Evolutionary conservation across 2,329 filamentous ascomycete species (phyloP).

Genomic region (Plenodomus lindquistii): DNA sequence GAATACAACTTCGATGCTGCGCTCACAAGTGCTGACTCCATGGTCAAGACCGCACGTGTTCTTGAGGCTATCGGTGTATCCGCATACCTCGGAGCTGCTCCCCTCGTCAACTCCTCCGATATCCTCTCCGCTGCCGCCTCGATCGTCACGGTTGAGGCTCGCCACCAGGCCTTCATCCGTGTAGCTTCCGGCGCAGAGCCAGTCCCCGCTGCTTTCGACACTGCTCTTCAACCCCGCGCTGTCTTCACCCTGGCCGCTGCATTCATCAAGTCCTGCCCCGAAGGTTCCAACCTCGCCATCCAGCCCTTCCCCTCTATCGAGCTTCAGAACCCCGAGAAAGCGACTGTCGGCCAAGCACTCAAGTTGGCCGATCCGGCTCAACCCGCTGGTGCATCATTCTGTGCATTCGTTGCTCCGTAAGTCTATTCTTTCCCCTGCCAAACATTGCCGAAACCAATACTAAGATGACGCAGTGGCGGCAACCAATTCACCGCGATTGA

Average conservation of each 20-base stretch:
- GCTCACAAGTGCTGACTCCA: conserved; percentile 66
- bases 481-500: conserved; percentile 60
- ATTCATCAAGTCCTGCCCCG: conserved; percentile 73
- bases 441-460: conserved; percentile 1
- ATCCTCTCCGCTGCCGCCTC: conserved; percentile 69
- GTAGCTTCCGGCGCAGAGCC: conserved; percentile 61
- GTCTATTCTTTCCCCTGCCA: conserved; percentile 38
- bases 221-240: conserved; percentile 67
- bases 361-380: conserved; percentile 42
- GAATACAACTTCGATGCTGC: conserved; percentile 66
- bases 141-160: conserved; percentile 73
- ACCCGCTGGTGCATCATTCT: conserved; percentile 58
- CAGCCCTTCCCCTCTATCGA: conserved; percentile 63
- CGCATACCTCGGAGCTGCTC: conserved; percentile 72
- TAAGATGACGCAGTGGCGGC: conserved; percentile 38
- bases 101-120: conserved; percentile 61
- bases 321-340: conserved; percentile 57
- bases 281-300: conserved; percentile 65
- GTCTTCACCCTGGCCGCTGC: conserved; percentile 74
- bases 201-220: conserved; percentile 71
- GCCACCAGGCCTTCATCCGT: conserved; percentile 75
- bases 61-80: conserved; percentile 75
- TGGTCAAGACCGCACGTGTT: conserved; percentile 70
- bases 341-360: conserved; percentile 44
- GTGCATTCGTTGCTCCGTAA: conserved; percentile 68